Conservation (phyloP, 768 basidiomycete species). For the Calocera cornea region DNA sequence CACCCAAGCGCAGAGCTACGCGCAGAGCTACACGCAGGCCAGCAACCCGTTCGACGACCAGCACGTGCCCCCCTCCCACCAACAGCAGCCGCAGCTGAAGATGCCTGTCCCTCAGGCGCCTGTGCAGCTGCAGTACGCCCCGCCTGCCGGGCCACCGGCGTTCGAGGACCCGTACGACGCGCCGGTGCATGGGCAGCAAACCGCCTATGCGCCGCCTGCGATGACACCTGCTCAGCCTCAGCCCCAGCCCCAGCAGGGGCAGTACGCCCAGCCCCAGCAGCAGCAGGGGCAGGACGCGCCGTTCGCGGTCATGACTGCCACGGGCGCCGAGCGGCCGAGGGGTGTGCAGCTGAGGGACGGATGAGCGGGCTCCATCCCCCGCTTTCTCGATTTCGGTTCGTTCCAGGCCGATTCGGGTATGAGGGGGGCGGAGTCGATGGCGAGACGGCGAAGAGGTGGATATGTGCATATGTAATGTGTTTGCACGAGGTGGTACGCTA, state of each 20-base stretch:
- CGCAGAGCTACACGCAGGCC: background rate
- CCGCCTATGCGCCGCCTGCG: too few species aligned
- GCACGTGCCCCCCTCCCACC: background rate
- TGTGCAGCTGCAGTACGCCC: too few species aligned
- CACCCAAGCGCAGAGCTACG: background rate
- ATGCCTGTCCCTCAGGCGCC: background rate
- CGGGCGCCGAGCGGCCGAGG: background rate
- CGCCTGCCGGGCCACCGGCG: too few species aligned
- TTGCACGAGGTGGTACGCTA: too few species aligned
- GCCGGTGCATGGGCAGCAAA: too few species aligned
- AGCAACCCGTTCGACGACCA: background rate
- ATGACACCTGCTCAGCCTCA: background rate
- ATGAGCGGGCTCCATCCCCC: background rate
- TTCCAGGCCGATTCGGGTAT: too few species aligned
- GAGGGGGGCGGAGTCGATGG: too few species aligned
- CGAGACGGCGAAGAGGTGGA: too few species aligned
- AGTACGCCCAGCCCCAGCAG: background rate
- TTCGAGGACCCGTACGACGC: too few species aligned
- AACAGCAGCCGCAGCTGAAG: background rate
- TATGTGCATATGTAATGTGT: too few species aligned
- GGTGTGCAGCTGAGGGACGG: background rate
- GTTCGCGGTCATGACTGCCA: background rate
- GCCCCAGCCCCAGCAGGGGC: background rate
- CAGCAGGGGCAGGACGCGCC: background rate
- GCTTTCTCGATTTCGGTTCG: too few species aligned